Base-by-base conservation (phyloP, 2,329 filamentous ascomycete genomes). In the Domatiomyces catenatus region DNA sequence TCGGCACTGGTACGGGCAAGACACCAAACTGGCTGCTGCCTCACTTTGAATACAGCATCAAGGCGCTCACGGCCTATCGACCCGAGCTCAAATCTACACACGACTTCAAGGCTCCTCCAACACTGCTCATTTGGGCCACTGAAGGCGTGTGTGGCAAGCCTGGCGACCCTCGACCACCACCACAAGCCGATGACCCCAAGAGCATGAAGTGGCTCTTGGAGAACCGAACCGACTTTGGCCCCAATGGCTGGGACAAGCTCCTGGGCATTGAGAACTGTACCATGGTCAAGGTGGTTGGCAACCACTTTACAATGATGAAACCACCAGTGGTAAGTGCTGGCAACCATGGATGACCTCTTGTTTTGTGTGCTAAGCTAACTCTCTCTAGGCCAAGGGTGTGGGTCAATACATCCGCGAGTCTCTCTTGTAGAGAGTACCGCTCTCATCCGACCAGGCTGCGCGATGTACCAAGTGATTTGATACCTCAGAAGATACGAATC, bases 1-100 rank as follows among this genome's bases (percentile, higher is more conserved):
- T 76, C 49, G 71, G 70, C 12, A 65, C 67, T 43, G 68, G 67
- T 47, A 67, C 67, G 36, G 61, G 63, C 20, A 67, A 66, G 45
- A 66, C 68, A 5, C 72, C 72, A 1, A 65, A 64, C 43, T 75
- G 72, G 71, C 63, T 76, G 24, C 64, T 73, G 2, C 71, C 71
- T 18, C 73, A 76, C 59, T 76, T 76, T 63, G 59, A 69, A 22
- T 72, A 73, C 24, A 69, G 67, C 53, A 72, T 75, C 54, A 67
- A 71, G 48, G 64, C 68, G 0, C 62, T 75, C 42, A 69, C 71
- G 44, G 66, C 66, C 24, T 75, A 75, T 57, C 61, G 61, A 42
- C 62, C 56, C 26, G 60, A 60, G 32, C 49, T 56, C 43, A 58
- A 56, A 49, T 55, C 55, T 4, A 54, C 51, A n/a, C 54, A 52